Evolutionary conservation across 1,139 yeast genomes (phyloP), one percentile per base, ranked within the genome.

Genomic region (Sugiyamaella sp.): DNA sequence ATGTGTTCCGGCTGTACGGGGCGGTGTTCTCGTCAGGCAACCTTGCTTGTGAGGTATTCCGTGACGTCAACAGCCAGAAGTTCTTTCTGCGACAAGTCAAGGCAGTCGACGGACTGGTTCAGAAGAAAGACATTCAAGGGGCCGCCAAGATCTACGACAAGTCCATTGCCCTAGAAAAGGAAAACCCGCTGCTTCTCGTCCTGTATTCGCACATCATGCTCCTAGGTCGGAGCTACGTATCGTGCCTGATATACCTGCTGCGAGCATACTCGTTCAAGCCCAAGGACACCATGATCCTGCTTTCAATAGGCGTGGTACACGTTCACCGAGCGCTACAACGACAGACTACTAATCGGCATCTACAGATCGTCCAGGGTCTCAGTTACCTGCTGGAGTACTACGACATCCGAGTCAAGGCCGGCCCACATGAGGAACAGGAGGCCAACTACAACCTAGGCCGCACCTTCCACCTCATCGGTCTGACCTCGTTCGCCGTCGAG

Each of bases 271-370:
- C 63, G 16, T 49, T 66, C 37, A 65, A 69, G 9, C 84, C 85
- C 44, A 74, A 80, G 46, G 97, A 93, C 60, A 96, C 97, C 0
- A 81, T 89, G 75, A 74, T 93, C 1, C 79, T 90, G 59, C 74
- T 93, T 35, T 71, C 87, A 22, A 74, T 89, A 51, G 97, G 95
- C 0, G 71, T 93, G 40, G 83, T 91, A 0, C 93, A 91, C 69
- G 74, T 90, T n/a, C 97, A 91, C 63, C 78, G 99, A 39, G 86
- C 98, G 0, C 85, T 91, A 84, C 98, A 93, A 69, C 77, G 99
- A 60, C 82, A 89, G 54, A 85, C 96, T 12, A 77, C 85, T 9
- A 89, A 89, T 68, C 79, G 98, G 56, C 97, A 91, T 65, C 77
- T 86, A 54, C 97, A 91, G 66, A 76, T 93, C 27, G 74, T 93